Evolutionary conservation across 2,329 filamentous ascomycete species (phyloP), one percentile per base, ranked within the genome.

Genomic region (Pseudocercospora macadamiae): DNA sequence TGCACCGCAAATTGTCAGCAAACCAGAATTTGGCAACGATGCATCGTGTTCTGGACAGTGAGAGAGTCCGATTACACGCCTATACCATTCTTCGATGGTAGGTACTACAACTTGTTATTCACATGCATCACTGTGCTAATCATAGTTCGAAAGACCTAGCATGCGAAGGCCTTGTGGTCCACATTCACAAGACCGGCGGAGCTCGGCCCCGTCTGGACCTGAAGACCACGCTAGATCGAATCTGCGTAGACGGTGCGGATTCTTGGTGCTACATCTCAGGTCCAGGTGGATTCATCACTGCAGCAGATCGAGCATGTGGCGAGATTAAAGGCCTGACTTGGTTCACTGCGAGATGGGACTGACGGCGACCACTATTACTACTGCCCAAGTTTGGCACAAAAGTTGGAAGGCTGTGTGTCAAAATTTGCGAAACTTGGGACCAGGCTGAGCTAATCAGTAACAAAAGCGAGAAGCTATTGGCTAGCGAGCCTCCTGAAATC

Each of bases 231-330:
- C 30, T 62, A 14, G 23, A n/a, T 4, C 26, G 56, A 19, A 55
- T 54, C n/a, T 54, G 56, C 28, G 48, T n/a, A 7, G 37, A 47
- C 3, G 48, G 55, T 12, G 10, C 9, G 4, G 39, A 44, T 16
- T 32, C 25, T 21, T 62, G 60, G 60, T 55, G 51, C 48, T 62
- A 62, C 18, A 57, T 62, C 5, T 62, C 52, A 44, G 60, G 60
- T 8, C 60, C 60, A 5, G 34, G 37, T 6, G 56, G 55, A 1
- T 62, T 62, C 53, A 54, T 62, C 14, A 25, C 49, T 1, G 52
- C 52, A 10, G 60, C 56, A 14, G 60, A 62, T 34, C 37, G 34
- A 12, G 52, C 53, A 10, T 62, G 56, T 18, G 30, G 28, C 9
- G 32, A 53, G n/a, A 32, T 62, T 1, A 21, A 53, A 21, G 60